Base-by-base conservation (phyloP, 441 rosid species). In the Gossypium gossypioides region DNA sequence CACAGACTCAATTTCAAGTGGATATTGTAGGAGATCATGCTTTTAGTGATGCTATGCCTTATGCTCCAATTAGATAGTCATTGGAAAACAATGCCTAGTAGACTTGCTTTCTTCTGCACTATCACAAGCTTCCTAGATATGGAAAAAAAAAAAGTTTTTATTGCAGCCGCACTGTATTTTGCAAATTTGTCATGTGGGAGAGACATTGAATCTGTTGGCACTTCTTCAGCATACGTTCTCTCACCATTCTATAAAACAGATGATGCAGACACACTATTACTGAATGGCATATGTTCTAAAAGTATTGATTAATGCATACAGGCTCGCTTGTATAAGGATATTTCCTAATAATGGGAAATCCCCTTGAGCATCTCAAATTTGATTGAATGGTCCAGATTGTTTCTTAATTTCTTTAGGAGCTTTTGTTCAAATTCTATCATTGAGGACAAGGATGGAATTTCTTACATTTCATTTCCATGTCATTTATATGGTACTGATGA, bases 181-280 rank as follows among this genome's bases (percentile, higher is more conserved):
- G 72, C 77, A 75, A 72, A 77, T 75, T 77, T 76, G 74, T 63
- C 64, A 58, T 78, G 68, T 78, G 72, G 78, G 69, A 81, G 68
- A 71, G 71, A 32, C 73, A 27, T 19, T 18, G 34, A 1, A 32
- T 44, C 37, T 44, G 55, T 65, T 44, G 34, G 55, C 55, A 22
- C 56, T n/a, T 65, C 76, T 76, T 71, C 74, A 76, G 78, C 81
- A 76, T 75, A 63, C 25, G 72, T 71, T 76, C 65, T 68, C 75
- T 80, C 73, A 76, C 76, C 66, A 77, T 15, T 72, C 65, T 24
- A 72, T 37, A 74, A 15, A 57, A 22, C 59, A 71, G 80, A 85
- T 79, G 87, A 86, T 67, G 86, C 83, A 77, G 81, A 84, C 84
- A 82, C 70, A 75, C 77, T 76, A 54, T 75, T 74, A 22, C 75